Evolutionary conservation across 306 rosid species (phyloP).

Genomic region (Citrullus mucosospermus): DNA sequence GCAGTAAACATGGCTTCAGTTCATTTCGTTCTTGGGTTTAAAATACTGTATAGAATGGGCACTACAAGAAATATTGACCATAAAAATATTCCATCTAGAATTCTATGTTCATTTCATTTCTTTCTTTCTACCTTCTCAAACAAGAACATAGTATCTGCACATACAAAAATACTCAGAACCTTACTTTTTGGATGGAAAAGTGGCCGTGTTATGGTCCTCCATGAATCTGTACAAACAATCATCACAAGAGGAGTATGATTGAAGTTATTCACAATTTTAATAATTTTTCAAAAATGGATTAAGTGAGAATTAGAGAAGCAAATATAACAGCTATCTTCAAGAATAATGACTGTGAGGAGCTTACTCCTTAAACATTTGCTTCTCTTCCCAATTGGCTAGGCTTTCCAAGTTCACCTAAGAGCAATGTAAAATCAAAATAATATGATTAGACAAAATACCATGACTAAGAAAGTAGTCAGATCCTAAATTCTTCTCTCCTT

Average conservation of each 20-base stretch:
- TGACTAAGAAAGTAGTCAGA: not conserved
- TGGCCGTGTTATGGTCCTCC: constrained; percentile 98
- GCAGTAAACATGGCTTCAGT: too few relatives aligned
- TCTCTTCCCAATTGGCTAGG: constrained; percentile 94
- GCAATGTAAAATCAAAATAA: constrained; percentile 11
- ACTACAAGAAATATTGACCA: not conserved
- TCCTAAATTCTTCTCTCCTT: not conserved
- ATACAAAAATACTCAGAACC: constrained; percentile 10
- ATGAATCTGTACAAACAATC: constrained; percentile 51
- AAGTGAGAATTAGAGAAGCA: not conserved
- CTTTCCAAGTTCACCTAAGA: constrained; percentile 77
- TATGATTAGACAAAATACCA: not conserved
- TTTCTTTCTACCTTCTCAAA: not conserved
- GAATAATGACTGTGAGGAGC: not conserved
- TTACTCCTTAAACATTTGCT: constrained; percentile 89
- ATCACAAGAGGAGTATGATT: not conserved
- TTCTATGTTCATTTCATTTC: not conserved
- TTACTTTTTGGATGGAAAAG: constrained; percentile 94
- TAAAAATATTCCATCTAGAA: not conserved
- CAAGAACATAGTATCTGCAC: not conserved
- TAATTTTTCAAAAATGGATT: not conserved
- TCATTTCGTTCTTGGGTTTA: not conserved
- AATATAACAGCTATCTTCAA: not conserved
- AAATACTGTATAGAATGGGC: not conserved
- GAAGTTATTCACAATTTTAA: not conserved